phyloP scores from a whole-genome alignment of 331 rosid species.

The Quercus tomentella region DNA sequence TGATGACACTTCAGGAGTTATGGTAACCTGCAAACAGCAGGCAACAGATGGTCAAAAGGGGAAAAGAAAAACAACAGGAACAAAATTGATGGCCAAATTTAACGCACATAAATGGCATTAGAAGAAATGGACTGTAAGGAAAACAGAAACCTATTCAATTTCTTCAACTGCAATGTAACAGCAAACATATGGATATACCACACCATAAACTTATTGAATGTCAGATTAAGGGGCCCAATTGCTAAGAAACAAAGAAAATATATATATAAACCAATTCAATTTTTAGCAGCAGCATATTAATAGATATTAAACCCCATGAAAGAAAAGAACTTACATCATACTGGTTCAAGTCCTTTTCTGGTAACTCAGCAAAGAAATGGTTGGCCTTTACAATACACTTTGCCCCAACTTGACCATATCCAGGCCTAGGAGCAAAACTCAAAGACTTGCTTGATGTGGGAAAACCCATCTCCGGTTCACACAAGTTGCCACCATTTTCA shows the following conservation, averaged over 20 bases:
- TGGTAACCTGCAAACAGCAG: constrained; percentile 65
- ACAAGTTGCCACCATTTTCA: constrained; percentile 44
- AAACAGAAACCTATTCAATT: constrained; percentile 38
- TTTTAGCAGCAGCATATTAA: constrained; percentile 9
- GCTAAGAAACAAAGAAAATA: constrained; percentile 7
- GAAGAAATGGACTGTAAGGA: constrained; percentile 39
- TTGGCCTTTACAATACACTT: constrained; percentile 94
- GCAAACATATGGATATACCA: constrained; percentile 33
- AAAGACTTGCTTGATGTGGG: constrained; percentile 82
- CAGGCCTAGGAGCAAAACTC: constrained; percentile 86
- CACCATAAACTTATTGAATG: constrained; percentile 38
- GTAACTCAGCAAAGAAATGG: constrained; percentile 96
- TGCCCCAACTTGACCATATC: constrained; percentile 84
- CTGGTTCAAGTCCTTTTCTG: constrained; percentile 95
- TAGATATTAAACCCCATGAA: constrained; percentile 3
- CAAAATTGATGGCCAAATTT: constrained; percentile 37
- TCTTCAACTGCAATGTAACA: constrained; percentile 33
- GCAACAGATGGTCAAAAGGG: constrained; percentile 27
- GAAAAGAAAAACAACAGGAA: constrained; percentile 49
- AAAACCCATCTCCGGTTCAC: constrained; percentile 59
- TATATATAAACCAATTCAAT: constrained; percentile 4
- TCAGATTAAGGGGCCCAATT: constrained; percentile 40
- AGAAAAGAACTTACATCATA: constrained; percentile 74
- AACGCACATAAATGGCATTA: constrained; percentile 45
- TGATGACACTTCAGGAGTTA: constrained; percentile 86